Conservation (phyloP, 257 asterid species). For the Solanum lignicaule region DNA sequence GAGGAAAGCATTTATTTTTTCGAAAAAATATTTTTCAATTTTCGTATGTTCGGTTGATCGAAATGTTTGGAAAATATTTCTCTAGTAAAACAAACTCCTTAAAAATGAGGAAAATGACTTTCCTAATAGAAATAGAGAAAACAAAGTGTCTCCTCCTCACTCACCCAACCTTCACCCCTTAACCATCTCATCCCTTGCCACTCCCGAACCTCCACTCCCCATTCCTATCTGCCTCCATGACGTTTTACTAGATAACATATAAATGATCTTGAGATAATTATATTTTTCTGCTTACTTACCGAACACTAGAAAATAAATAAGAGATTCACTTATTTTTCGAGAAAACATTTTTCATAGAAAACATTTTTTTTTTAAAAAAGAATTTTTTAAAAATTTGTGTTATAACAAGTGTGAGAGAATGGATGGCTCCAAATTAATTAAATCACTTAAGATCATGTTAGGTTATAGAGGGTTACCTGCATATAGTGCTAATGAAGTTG, state of each 20-base stretch:
- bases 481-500: neutral
- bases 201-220: neutral
- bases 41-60: no score
- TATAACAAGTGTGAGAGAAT: neutral
- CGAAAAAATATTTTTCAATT: no score
- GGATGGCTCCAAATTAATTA: neutral
- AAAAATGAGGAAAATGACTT: neutral
- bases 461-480: neutral
- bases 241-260: neutral
- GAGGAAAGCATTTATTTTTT: no score
- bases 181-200: neutral
- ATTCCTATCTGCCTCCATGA: neutral
- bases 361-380: no score
- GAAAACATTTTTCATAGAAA: neutral
- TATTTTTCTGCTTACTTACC: neutral
- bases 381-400: neutral
- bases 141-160: neutral
- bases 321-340: neutral
- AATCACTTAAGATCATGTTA: neutral
- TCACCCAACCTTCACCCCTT: neutral
- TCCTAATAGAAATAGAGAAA: fast-evolving
- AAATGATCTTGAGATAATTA: neutral
- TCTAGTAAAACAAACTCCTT: neutral
- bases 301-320: neutral
- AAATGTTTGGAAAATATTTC: neutral